Conservation (phyloP, 2,329 filamentous ascomycete genomes). For the Akanthomyces dipterigenus region DNA sequence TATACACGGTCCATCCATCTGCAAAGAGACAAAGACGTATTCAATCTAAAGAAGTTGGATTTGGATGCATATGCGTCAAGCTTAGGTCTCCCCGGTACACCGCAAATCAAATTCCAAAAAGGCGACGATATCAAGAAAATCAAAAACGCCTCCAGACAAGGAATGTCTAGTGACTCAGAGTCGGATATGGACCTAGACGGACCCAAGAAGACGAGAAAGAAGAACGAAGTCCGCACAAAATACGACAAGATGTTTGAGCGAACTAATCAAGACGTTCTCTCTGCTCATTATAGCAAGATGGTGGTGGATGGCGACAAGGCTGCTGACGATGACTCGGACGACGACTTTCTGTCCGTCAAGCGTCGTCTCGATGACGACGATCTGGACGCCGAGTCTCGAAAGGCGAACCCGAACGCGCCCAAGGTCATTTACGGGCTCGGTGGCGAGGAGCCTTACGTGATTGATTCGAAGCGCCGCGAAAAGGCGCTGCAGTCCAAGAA, state of each 20-base stretch:
- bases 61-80: constrained; percentile 81
- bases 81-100: constrained; percentile 82
- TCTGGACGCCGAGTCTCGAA: constrained; percentile 43
- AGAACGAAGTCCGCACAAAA: constrained; percentile 73
- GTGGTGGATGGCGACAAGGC: constrained; percentile 46
- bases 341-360: constrained; percentile 84
- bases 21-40: constrained; percentile 87
- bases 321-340: constrained; percentile 58
- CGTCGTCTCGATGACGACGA: constrained; percentile 71
- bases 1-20: constrained; percentile 81
- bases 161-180: constrained; percentile 56
- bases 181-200: constrained; percentile 47
- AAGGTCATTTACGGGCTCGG: constrained; percentile 63
- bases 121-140: constrained; percentile 78
- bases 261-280: constrained; percentile 89
- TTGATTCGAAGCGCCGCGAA: constrained; percentile 92
- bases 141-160: constrained; percentile 76
- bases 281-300: constrained; percentile 87
- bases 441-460: constrained; percentile 66
- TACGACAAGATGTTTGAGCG: constrained; percentile 98
- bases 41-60: constrained; percentile 75
- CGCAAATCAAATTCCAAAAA: constrained; percentile 88
- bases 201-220: constrained; percentile 33
- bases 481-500: constrained; percentile 96
- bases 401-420: constrained; percentile 34